Base-by-base conservation (phyloP, 805 yeast species). In the Candida montana region DNA sequence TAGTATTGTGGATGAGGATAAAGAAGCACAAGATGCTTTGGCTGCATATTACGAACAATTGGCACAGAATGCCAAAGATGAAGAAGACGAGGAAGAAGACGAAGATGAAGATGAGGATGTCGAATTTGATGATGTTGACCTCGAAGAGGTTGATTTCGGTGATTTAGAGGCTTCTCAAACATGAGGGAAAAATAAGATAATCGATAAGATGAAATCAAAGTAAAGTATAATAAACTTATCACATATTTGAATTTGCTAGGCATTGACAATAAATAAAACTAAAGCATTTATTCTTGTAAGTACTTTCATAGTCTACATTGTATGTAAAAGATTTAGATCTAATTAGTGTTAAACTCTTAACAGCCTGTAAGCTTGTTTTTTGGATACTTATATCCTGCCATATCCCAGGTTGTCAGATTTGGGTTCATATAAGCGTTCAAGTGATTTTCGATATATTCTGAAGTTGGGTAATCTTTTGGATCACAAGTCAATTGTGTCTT, bases 391-490 rank as follows among this genome's bases (percentile, higher is more conserved):
- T 80, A 91, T 1, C 96, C 96, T 0, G 95, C 89, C 10, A 50
- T 65, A 28, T 65, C 71, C 95, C 96, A 91, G 9, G 65, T 48
- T 0, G 98, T 91, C 40, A 72, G 49, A 63, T 91, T 91, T 37
- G 69, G 58, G 60, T 88, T 76, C 33, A 59, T 45, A 59, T 91
- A 91, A 1, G 93, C 93, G 35, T 69, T 69, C 40, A 67, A 58
- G 61, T 91, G 98, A 23, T 59, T 55, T 37, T 77, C 62, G 52
- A 91, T 91, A 68, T 91, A 91, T 54, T 86, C 89, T 49, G 70
- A 68, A 0, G 98, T 93, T 41, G 98, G 98, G 58, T 72, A 79
- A 57, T 77, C 95, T 0, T 54, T 65, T 0, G 99, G 98, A 58
- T 90, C 97, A 67, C 98, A 91, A 0, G 93, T 82, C 18, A 83